These are phyloP conservation scores for Curvularia verruculosa DNA, from an alignment of 2,329 filamentous ascomycete species.

Conservation along the genomic window DNA sequence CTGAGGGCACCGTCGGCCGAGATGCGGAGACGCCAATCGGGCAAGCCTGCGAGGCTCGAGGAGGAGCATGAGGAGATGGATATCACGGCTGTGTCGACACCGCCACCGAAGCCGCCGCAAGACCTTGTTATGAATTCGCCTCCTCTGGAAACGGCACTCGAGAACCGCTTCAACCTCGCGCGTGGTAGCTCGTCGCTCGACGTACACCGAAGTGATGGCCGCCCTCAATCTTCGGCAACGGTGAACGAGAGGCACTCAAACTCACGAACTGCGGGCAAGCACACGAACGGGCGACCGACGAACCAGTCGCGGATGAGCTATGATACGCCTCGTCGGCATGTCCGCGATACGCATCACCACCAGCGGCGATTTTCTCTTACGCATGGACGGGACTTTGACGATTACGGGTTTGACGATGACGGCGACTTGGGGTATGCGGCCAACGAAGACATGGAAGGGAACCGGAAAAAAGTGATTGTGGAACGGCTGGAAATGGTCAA, in stretches of 20 bases:
- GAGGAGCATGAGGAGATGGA: slow-evolving; percentile 85
- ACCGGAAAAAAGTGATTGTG: slow-evolving; percentile 92
- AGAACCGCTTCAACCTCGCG: slow-evolving; percentile 57
- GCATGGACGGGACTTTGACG: slow-evolving; percentile 60
- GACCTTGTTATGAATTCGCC: slow-evolving; percentile 75
- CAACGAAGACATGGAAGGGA: slow-evolving; percentile 90
- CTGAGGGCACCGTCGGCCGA: slow-evolving; percentile 86
- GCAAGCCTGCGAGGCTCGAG: slow-evolving; percentile 27
- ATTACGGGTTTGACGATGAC: slow-evolving; percentile 66
- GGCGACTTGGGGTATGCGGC: slow-evolving; percentile 94
- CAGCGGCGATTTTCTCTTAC: slow-evolving; percentile 54
- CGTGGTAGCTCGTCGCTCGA: slow-evolving; percentile 54
- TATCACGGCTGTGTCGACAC: slow-evolving; percentile 72
- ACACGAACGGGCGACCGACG: slow-evolving; percentile 30
- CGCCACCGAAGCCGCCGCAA: slow-evolving; percentile 55
- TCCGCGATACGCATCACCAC: slow-evolving; percentile 46
- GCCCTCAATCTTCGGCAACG: slow-evolving; percentile 43
- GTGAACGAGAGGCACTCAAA: slow-evolving; percentile 42
- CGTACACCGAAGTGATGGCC: slow-evolving; percentile 34
- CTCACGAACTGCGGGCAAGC: slow-evolving; percentile 21
- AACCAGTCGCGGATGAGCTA: slow-evolving; percentile 51
- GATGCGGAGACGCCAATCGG: slow-evolving; percentile 68
- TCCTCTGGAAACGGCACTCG: slow-evolving; percentile 49
- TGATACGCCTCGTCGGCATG: slow-evolving; percentile 45
- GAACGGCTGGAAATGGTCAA: slow-evolving; percentile 96